Conservation (phyloP, 2,329 filamentous ascomycete species). For the Mariannaea elegans region DNA sequence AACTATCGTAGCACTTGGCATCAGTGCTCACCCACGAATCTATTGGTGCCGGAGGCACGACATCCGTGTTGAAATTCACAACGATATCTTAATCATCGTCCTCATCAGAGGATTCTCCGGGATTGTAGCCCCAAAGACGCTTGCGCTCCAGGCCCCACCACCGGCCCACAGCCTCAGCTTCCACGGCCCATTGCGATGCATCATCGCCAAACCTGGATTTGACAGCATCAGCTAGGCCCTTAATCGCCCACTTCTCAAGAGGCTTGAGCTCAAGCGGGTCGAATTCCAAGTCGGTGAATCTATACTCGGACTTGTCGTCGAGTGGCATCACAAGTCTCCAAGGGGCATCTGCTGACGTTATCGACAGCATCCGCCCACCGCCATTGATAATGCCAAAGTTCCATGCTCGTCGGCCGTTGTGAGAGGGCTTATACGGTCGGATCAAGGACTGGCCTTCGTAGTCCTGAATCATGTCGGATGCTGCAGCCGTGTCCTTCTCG, state of each 20-base stretch:
- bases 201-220: conserved; percentile 28
- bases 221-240: conserved; percentile 32
- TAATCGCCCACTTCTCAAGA: conserved; percentile 40
- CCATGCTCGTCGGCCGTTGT: conserved; percentile 43
- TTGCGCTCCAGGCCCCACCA: conserved; percentile 38
- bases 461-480: conserved; percentile 41
- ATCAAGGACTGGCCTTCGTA: conserved; percentile 49
- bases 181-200: conserved; percentile 41
- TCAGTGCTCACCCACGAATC: too few species aligned
- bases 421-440: conserved; percentile 37
- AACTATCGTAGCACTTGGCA: too few species aligned
- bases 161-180: conserved; percentile 34
- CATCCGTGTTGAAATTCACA: too few species aligned
- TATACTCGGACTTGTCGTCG: conserved; percentile 44
- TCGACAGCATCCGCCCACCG: conserved; percentile 44
- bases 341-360: conserved; percentile 43
- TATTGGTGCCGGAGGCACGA: too few species aligned
- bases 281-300: conserved; percentile 40
- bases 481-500: conserved; percentile 36
- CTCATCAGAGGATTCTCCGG: background rate
- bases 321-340: conserved; percentile 46
- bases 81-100: too few species aligned
- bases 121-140: conserved; percentile 29
- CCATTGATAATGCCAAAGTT: conserved; percentile 48
- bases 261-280: conserved; percentile 43